Evolutionary conservation across 495 filamentous ascomycete genomes (phyloP).

Genomic region (Aspergillus heteromorphus): DNA sequence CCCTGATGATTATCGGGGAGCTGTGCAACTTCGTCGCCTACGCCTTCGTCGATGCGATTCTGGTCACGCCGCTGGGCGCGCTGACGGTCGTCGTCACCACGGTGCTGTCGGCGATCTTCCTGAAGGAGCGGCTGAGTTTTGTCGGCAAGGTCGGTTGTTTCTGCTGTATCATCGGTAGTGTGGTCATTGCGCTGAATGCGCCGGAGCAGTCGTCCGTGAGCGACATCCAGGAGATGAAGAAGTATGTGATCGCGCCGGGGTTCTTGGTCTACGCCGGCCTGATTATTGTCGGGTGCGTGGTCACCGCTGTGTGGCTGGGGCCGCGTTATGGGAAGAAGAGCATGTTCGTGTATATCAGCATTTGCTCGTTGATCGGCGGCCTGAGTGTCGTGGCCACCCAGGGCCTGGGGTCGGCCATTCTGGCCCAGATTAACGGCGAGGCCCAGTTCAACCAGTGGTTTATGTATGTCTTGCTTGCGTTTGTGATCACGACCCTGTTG

Average conservation of each 20-base stretch:
- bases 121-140: conserved; percentile 93
- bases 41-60: conserved; percentile 92
- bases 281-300: conserved; percentile 64
- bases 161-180: conserved; percentile 85
- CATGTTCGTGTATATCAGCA: conserved; percentile 94
- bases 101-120: conserved; percentile 88
- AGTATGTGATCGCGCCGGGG: conserved; percentile 79
- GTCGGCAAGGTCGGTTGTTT: conserved; percentile 96
- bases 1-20: conserved; percentile 93
- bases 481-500: conserved; percentile 79
- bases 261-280: conserved; percentile 84
- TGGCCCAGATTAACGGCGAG: conserved; percentile 74
- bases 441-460: conserved; percentile 98
- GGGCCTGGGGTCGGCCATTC: conserved; percentile 85
- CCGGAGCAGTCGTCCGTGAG: conserved; percentile 77
- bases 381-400: conserved; percentile 94
- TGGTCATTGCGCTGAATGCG: conserved; percentile 92
- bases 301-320: conserved; percentile 76
- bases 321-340: conserved; percentile 92
- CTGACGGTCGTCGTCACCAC: conserved; percentile 92
- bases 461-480: conserved; percentile 83
- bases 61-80: conserved; percentile 94
- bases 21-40: conserved; percentile 98
- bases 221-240: conserved; percentile 89
- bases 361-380: conserved; percentile 92